A percentile compares a stretch with the other conserved stretches of the same genome.
Evolutionary conservation across 495 filamentous ascomycete genomes (phyloP).

Genomic region (Podospora comata): DNA sequence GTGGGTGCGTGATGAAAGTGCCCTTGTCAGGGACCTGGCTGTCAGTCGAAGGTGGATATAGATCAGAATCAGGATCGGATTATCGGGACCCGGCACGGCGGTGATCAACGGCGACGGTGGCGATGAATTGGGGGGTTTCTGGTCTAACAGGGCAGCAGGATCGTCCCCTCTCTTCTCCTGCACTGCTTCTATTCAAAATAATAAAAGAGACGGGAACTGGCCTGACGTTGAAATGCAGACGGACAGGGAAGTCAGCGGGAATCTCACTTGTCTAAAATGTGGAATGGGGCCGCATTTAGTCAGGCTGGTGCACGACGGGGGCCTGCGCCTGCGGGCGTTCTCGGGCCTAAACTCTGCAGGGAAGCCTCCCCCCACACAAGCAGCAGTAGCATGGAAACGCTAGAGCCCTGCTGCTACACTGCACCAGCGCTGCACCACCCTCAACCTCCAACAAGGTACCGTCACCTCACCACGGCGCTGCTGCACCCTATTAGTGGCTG

Average conservation of each 20-base stretch:
- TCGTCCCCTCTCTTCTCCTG: neutral
- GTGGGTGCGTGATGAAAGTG: constrained; percentile 4
- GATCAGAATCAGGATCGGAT: neutral
- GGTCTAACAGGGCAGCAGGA: neutral
- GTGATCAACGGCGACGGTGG: constrained; percentile 1
- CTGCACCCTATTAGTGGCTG: constrained; percentile 4
- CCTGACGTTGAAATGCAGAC: constrained; percentile 15
- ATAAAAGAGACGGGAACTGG: neutral
- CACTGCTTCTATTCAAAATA: neutral
- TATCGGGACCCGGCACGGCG: neutral
- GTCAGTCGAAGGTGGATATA: neutral
- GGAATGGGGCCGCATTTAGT: constrained; percentile 20
- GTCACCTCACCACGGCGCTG: neutral
- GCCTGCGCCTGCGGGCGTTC: constrained; percentile 16
- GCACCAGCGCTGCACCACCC: neutral
- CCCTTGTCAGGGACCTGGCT: neutral
- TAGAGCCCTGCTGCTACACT: constrained; percentile 2
- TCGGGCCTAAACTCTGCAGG: constrained; percentile 18
- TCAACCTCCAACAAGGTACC: neutral
- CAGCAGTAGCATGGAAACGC: neutral
- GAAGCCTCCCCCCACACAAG: neutral
- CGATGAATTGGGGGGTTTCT: neutral
- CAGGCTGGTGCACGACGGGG: constrained; percentile 17
- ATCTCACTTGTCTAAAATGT: constrained; percentile 15
- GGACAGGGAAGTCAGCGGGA: constrained; percentile 10